Evolutionary conservation across 306 rosid species (phyloP).

Genomic region (Cicer judaicum): DNA sequence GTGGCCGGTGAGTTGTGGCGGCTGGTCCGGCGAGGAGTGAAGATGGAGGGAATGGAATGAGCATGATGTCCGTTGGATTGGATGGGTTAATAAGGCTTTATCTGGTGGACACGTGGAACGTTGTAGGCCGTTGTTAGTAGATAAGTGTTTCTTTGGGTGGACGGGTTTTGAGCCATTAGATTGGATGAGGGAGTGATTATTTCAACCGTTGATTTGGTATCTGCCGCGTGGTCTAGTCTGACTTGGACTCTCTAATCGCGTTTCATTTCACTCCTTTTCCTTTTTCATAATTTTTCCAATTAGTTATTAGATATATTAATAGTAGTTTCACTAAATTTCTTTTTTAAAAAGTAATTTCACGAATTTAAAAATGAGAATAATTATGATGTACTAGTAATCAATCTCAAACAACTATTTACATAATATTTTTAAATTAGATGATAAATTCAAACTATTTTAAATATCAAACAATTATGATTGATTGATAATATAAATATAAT

Average conservation of each 20-base stretch:
- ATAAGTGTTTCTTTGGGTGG: slow-evolving; percentile 55
- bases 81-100: slow-evolving; percentile 51
- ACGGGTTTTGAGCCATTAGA: slow-evolving; percentile 32
- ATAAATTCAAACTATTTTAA: too few relatives aligned
- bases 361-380: too few relatives aligned
- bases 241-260: slow-evolving; percentile 42
- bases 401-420: too few relatives aligned
- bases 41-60: slow-evolving; percentile 20
- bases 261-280: not conserved
- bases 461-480: too few relatives aligned
- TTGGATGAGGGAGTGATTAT: slow-evolving; percentile 42
- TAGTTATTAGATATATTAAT: too few relatives aligned
- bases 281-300: too few relatives aligned
- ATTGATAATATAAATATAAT: too few relatives aligned
- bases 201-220: slow-evolving; percentile 42
- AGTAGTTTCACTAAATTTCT: too few relatives aligned
- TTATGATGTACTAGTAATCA: too few relatives aligned
- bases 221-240: slow-evolving; percentile 47
- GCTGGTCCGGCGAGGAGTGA: slow-evolving; percentile 3
- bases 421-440: too few relatives aligned
- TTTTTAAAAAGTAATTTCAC: too few relatives aligned
- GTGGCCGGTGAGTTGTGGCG: not conserved
- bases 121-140: slow-evolving; percentile 56
- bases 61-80: slow-evolving; percentile 59
- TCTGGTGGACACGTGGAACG: slow-evolving; percentile 56